These are phyloP conservation scores for Quercus glauca DNA, from an alignment of 306 rosid species.

Conservation along the genomic window DNA sequence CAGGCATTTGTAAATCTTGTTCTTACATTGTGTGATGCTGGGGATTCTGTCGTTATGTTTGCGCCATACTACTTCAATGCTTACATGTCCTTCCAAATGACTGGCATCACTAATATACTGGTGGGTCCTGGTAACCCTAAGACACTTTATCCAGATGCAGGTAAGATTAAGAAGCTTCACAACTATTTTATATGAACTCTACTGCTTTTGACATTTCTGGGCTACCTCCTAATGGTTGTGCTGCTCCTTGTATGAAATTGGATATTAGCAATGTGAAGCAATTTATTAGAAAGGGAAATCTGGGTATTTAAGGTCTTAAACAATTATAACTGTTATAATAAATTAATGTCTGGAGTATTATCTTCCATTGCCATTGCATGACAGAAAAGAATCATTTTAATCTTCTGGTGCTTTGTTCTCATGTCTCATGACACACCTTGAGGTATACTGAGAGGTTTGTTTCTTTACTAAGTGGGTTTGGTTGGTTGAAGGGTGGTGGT, in stretches of 20 bases:
- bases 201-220: background rate
- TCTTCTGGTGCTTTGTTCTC: background rate
- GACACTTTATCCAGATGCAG: slow-evolving; percentile 88
- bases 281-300: slow-evolving; percentile 1
- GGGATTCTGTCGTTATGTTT: slow-evolving; percentile 87
- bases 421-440: background rate
- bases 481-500: background rate
- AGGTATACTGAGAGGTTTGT: background rate
- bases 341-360: slow-evolving; percentile 4
- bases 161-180: slow-evolving; percentile 32
- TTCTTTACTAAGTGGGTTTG: background rate
- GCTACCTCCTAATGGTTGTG: background rate
- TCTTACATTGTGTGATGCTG: slow-evolving; percentile 92
- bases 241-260: background rate
- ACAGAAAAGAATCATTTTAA: background rate
- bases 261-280: slow-evolving; percentile 17
- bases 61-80: slow-evolving; percentile 95
- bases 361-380: background rate
- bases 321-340: background rate
- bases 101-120: slow-evolving; percentile 79
- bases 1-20: slow-evolving; percentile 97
- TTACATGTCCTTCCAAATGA: slow-evolving; percentile 95
- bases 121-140: slow-evolving; percentile 78
- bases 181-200: background rate
- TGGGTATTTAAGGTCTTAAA: background rate